phyloP scores from a whole-genome alignment of 1,284 basidiomycete genomes.

The Malassezia cuniculi region DNA sequence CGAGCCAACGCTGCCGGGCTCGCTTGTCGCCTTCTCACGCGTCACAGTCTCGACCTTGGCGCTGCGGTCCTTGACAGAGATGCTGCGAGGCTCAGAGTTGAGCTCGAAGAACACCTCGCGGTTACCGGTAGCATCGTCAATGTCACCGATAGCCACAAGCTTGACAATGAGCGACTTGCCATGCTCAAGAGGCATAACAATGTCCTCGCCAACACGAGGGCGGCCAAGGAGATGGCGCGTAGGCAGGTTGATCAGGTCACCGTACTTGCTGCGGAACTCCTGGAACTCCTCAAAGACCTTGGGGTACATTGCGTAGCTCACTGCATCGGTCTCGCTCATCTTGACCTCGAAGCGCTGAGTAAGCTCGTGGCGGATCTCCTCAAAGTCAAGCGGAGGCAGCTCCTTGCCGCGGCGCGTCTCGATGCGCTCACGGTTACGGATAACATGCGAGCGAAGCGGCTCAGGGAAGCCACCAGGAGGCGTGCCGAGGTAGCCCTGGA shows the following conservation, averaged over 20 bases:
- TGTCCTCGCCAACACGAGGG: conserved; percentile 81
- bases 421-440: conserved; percentile 84
- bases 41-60: conserved; percentile 82
- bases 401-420: conserved; percentile 80
- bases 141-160: conserved; percentile 83
- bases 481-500: conserved; percentile 68
- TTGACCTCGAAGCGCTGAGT: conserved; percentile 86
- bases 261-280: conserved; percentile 82
- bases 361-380: conserved; percentile 84
- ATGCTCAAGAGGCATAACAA: conserved; percentile 90
- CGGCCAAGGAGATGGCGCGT: conserved; percentile 94
- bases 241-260: conserved; percentile 67
- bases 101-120: conserved; percentile 94
- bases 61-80: conserved; percentile 77
- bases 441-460: conserved; percentile 76
- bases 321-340: conserved; percentile 69
- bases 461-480: conserved; percentile 85
- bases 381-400: conserved; percentile 81
- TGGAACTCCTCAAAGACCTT: conserved; percentile 97
- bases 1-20: conserved; percentile 88
- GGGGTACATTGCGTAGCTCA: conserved; percentile 90
- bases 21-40: conserved; percentile 79
- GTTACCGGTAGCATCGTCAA: conserved; percentile 76
- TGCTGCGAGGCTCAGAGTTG: conserved; percentile 39
- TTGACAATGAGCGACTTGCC: conserved; percentile 90